These are phyloP conservation scores for Rhodotorula sphaerocarpa DNA, from an alignment of 768 basidiomycete species.

Conservation along the genomic window DNA sequence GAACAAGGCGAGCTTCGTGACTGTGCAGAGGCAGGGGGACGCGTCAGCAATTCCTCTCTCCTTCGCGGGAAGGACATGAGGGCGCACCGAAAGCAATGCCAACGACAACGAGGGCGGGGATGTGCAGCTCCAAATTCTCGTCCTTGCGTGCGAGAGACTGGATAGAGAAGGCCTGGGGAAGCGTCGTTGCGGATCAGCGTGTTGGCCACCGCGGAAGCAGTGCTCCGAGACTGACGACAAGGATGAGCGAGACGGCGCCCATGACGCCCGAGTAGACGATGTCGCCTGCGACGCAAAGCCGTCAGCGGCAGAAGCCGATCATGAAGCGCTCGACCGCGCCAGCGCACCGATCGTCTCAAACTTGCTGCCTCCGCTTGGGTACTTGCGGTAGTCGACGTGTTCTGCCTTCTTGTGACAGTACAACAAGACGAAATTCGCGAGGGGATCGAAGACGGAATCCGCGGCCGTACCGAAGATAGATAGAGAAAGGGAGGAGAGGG, in stretches of 20 bases:
- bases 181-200: background rate
- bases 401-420: conserved; percentile 67
- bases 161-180: conserved; percentile 60
- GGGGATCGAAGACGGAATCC: conserved; percentile 51
- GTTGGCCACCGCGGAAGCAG: no score
- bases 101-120: conserved; percentile 76
- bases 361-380: conserved; percentile 54
- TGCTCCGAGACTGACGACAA: conserved; percentile 10
- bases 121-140: conserved; percentile 59
- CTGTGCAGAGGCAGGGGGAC: background rate
- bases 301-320: conserved; percentile 7
- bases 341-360: conserved; percentile 22
- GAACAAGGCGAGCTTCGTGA: conserved; percentile 68
- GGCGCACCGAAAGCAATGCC: conserved; percentile 65
- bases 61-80: background rate
- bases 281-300: conserved; percentile 2
- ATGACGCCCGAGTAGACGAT: conserved; percentile 28
- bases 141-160: conserved; percentile 56
- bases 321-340: conserved; percentile 54
- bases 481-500: conserved; percentile 70
- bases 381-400: conserved; percentile 67
- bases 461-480: conserved; percentile 82
- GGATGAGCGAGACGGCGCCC: conserved; percentile 25
- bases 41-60: background rate
- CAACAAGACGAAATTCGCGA: conserved; percentile 45